phyloP scores from a whole-genome alignment of 495 filamentous ascomycete species.

The Daldinia childiae region DNA sequence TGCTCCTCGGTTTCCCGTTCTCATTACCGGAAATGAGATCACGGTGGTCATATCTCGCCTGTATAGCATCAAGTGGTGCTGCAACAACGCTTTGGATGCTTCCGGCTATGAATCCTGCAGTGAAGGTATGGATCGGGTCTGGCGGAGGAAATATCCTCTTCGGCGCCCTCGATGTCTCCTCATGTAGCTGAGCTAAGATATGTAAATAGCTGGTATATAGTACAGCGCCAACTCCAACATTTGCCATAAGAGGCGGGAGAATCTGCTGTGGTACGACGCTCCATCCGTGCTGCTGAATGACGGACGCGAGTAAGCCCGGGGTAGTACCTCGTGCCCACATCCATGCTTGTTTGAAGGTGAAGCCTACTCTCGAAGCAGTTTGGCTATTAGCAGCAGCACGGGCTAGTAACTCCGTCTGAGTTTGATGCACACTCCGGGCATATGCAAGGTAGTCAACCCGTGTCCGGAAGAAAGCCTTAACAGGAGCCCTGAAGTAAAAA shows the following conservation, averaged over 20 bases:
- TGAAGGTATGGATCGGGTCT: slow-evolving; percentile 69
- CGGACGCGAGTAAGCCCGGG: slow-evolving; percentile 80
- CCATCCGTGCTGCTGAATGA: slow-evolving; percentile 83
- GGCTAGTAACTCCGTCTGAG: slow-evolving; percentile 39
- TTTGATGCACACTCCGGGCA: slow-evolving; percentile 55
- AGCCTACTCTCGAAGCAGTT: slow-evolving; percentile 35
- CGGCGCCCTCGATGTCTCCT: slow-evolving; percentile 71
- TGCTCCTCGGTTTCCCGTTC: slow-evolving; percentile 67
- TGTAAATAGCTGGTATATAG: slow-evolving; percentile 91
- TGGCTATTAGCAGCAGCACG: slow-evolving; percentile 38
- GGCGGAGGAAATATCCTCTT: slow-evolving; percentile 83
- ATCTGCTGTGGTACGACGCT: slow-evolving; percentile 87
- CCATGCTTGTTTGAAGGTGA: slow-evolving; percentile 55
- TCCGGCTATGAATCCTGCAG: slow-evolving; percentile 80
- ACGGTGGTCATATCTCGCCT: slow-evolving; percentile 76
- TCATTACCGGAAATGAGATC: slow-evolving; percentile 70
- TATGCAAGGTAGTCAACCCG: slow-evolving; percentile 79
- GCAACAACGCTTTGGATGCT: slow-evolving; percentile 81
- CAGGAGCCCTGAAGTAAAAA: slow-evolving; percentile 89
- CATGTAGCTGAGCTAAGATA: slow-evolving; percentile 74
- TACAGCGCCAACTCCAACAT: slow-evolving; percentile 84
- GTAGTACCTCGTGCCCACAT: slow-evolving; percentile 77
- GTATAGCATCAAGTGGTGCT: slow-evolving; percentile 88
- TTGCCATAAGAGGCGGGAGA: slow-evolving; percentile 84
- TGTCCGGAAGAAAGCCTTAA: slow-evolving; percentile 89